Base-by-base conservation (phyloP, 805 yeast species). In the Blastobotrys peoriensis region DNA sequence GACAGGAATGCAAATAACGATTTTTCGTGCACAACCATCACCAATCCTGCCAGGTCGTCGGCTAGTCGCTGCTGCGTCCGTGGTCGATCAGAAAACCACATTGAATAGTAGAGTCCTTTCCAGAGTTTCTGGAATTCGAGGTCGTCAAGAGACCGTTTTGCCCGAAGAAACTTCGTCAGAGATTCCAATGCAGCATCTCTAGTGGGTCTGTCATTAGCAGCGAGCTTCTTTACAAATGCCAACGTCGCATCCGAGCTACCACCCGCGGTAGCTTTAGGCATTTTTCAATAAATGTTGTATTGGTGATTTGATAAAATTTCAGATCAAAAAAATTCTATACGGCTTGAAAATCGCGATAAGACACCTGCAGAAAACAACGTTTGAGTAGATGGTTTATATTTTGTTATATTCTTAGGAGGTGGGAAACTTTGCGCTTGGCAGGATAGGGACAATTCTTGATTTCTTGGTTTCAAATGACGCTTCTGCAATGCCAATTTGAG, bases 81-180 rank as follows among this genome's bases (percentile, higher is more conserved):
- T 21, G 96, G 95, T 59, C 89, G 78, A 63, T 93, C 98, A 60
- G 94, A 77, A 67, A 83, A 87, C 98, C 98, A 93, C 95, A 93
- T 86, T 8, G 95, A 78, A 60, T 73, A 93, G 65, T 83, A 93
- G 34, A 93, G 71, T n/a, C 98, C 98, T 65, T 86, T 88, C 97
- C 98, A 93, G 48, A 93, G 68, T 61, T 91, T 89, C 53, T 84
- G 84, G 51, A 79, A 70, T 43, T 87, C 93, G 33, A 75, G 58
- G 38, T 60, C 68, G 34, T 61, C 67, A 30, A 71, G 51, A 25
- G 62, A 66, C 34, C 58, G 64, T 23, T 70, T 61, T 21, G 72
- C 66, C 1, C 73, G 60, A 38, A 87, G 65, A 58, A 75, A 83
- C 51, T 74, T 74, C 53, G 72, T 73, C 54, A 87, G 68, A 1